A percentile compares a stretch with the other conserved stretches of the same genome.
phyloP scores from a whole-genome alignment of 768 basidiomycete species.

The Lentinula guzmanii region DNA sequence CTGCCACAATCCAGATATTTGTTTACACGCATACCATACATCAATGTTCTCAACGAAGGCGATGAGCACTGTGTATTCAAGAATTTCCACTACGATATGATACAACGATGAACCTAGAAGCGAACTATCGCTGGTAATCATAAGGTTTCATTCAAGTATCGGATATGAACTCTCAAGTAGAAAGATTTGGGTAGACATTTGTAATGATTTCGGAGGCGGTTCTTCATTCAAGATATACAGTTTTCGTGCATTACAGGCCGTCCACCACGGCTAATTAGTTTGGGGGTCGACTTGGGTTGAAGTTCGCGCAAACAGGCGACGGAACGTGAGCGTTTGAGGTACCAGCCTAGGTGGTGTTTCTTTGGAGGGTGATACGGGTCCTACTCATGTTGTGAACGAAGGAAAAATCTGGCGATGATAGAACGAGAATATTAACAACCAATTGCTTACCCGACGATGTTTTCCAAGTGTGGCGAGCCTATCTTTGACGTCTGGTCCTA shows the following conservation, averaged over 20 bases:
- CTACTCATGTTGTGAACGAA: conserved; percentile 13
- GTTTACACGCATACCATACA: background rate
- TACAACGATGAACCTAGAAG: too few species aligned
- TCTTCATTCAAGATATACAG: too few species aligned
- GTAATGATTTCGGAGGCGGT: too few species aligned
- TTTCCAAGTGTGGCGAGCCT: conserved; percentile 19
- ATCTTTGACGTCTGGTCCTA: conserved; percentile 22
- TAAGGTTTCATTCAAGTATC: too few species aligned
- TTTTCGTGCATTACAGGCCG: too few species aligned
- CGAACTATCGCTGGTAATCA: too few species aligned
- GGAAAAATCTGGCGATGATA: background rate
- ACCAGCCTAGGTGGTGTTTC: conserved; percentile 24
- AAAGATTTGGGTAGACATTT: too few species aligned
- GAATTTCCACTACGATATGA: too few species aligned
- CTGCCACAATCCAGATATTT: background rate
- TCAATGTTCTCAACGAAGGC: too few species aligned
- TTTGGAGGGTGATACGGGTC: conserved; percentile 26
- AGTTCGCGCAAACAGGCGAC: conserved; percentile 30
- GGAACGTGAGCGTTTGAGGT: conserved; percentile 34
- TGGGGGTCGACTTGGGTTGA: background rate
- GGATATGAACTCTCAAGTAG: too few species aligned
- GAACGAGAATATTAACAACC: background rate
- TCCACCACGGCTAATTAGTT: background rate
- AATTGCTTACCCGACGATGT: conserved; percentile 22
- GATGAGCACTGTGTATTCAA: too few species aligned